Conservation (phyloP, 768 basidiomycete genomes). For the Leccinum boreale region DNA sequence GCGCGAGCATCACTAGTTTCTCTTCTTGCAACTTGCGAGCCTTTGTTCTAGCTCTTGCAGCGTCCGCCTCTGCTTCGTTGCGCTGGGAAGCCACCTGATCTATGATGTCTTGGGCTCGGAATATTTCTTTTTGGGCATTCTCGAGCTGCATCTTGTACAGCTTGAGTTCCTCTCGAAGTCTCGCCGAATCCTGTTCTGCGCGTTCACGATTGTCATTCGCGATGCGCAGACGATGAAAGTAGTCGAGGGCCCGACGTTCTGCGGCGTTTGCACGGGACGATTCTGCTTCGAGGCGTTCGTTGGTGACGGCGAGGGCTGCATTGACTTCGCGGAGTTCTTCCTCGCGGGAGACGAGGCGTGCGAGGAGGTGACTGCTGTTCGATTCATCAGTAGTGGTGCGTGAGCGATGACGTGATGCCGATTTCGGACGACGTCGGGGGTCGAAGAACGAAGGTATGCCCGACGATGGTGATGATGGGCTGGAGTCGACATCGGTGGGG, state of each 20-base stretch:
- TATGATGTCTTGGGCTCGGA: slow-evolving; percentile 41
- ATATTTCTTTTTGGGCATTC: slow-evolving; percentile 43
- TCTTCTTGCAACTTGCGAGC: slow-evolving; percentile 43
- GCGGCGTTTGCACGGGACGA: slow-evolving; percentile 41
- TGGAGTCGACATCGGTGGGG: slow-evolving; percentile 30
- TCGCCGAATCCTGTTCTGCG: slow-evolving; percentile 37
- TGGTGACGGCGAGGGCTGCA: slow-evolving; percentile 21
- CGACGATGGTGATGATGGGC: slow-evolving; percentile 27
- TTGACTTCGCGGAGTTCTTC: slow-evolving; percentile 33
- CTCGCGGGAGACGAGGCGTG: slow-evolving; percentile 27
- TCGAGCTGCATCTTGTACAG: slow-evolving; percentile 45
- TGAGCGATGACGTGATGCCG: slow-evolving; percentile 26
- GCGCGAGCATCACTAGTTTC: slow-evolving; percentile 38
- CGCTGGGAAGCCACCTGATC: slow-evolving; percentile 41
- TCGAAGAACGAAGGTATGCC: slow-evolving; percentile 14
- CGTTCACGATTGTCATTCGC: slow-evolving; percentile 38
- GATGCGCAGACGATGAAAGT: slow-evolving; percentile 39
- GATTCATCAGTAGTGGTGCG: slow-evolving; percentile 27
- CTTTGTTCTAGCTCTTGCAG: slow-evolving; percentile 42
- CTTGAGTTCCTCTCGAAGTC: slow-evolving; percentile 41
- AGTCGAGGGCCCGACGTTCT: slow-evolving; percentile 46
- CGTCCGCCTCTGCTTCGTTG: slow-evolving; percentile 44
- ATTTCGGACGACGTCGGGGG: slow-evolving; percentile 23
- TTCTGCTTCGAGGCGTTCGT: slow-evolving; percentile 39
- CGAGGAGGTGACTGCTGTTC: slow-evolving; percentile 29